phyloP scores from a whole-genome alignment of 371 early-diverging fungal species.

The Saksenaea vasiformis region DNA sequence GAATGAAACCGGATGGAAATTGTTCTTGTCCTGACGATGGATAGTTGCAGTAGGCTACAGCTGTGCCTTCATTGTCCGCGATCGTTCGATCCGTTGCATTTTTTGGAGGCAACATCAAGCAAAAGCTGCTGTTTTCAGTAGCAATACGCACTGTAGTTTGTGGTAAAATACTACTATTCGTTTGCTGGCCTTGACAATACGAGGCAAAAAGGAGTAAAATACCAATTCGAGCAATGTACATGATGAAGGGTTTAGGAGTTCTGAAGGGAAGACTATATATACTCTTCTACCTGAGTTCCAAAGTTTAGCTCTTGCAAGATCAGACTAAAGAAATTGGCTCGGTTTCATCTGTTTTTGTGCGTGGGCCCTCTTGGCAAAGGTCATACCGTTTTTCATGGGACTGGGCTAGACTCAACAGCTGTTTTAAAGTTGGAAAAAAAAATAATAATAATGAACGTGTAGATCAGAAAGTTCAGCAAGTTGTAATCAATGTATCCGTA shows the following conservation, averaged over 20 bases:
- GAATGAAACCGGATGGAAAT: conserved; percentile 38
- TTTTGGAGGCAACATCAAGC: conserved; percentile 48
- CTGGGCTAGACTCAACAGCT: too few species aligned
- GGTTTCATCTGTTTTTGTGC: too few species aligned
- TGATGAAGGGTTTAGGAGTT: not conserved
- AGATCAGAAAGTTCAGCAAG: too few species aligned
- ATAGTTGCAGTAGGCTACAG: conserved; percentile 28
- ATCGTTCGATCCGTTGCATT: conserved; percentile 21
- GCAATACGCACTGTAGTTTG: not conserved
- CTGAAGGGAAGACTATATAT: too few species aligned
- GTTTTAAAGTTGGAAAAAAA: too few species aligned
- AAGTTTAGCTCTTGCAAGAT: too few species aligned
- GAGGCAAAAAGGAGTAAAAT: not conserved
- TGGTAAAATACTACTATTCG: not conserved
- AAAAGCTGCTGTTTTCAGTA: conserved; percentile 15
- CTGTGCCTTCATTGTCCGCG: conserved; percentile 26
- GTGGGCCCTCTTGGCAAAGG: too few species aligned
- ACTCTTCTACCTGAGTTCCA: too few species aligned
- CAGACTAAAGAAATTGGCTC: too few species aligned
- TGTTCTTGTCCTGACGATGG: conserved; percentile 29
- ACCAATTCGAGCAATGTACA: not conserved
- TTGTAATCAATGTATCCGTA: too few species aligned
- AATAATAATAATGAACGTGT: too few species aligned
- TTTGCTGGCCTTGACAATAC: not conserved
- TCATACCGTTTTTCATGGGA: too few species aligned